Conservation (phyloP, 306 rosid genomes). For the Trichosanthes truncata region DNA sequence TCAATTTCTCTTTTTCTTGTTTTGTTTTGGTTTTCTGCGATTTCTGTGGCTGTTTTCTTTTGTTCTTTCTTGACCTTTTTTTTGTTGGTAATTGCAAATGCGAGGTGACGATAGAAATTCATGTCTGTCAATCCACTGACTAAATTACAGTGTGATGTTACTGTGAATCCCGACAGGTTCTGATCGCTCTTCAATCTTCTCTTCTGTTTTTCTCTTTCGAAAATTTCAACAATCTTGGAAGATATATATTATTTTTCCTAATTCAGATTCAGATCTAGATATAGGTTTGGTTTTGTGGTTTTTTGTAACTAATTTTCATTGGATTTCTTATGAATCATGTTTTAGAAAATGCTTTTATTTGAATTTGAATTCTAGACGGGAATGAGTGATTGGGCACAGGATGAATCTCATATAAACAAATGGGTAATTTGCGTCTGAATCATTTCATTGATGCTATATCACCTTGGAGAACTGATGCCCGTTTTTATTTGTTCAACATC, state of each 20-base stretch:
- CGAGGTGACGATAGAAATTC: conserved; percentile 66
- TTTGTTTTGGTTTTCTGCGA: too few species aligned
- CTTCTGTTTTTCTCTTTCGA: not conserved
- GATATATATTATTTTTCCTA: not conserved
- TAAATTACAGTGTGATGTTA: conserved; percentile 36
- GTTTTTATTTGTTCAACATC: not conserved
- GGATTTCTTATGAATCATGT: not conserved
- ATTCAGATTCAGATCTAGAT: not conserved
- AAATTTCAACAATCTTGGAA: not conserved
- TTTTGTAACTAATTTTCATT: not conserved
- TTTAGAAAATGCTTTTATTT: not conserved
- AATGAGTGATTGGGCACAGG: conserved; percentile 17
- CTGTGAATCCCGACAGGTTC: conserved; percentile 96
- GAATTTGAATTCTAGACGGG: not conserved
- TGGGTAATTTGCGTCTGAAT: conserved; percentile 49
- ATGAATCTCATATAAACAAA: conserved; percentile 22
- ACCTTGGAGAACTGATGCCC: conserved; percentile 55
- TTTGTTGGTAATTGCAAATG: conserved; percentile 5
- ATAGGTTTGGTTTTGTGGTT: too few species aligned
- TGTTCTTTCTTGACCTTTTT: not conserved
- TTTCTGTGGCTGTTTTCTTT: too few species aligned
- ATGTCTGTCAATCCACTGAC: conserved; percentile 87
- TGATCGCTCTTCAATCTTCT: conserved; percentile 29
- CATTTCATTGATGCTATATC: conserved; percentile 28
- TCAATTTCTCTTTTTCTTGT: not conserved